Conservation (phyloP, 495 filamentous ascomycete species). For the Daldinia loculata region DNA sequence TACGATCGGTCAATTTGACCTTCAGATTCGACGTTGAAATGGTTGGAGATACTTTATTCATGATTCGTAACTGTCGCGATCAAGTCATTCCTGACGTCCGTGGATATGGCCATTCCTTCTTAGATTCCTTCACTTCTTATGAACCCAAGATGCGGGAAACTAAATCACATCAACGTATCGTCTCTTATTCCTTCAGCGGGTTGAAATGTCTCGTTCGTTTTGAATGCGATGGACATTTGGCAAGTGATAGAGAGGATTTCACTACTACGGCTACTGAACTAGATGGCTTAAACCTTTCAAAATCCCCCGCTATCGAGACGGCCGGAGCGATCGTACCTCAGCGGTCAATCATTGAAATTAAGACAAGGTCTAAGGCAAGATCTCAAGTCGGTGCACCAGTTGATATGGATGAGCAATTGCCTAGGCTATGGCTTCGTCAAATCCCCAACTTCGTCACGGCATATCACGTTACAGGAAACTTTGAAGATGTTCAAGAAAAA, state of each 20-base stretch:
- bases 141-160: slow-evolving; percentile 57
- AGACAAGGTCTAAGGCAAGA: slow-evolving; percentile 58
- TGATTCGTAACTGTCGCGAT: slow-evolving; percentile 65
- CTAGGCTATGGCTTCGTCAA: slow-evolving; percentile 68
- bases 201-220: slow-evolving; percentile 66
- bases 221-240: slow-evolving; percentile 68
- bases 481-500: slow-evolving; percentile 60
- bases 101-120: slow-evolving; percentile 72
- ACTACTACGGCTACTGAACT: background rate
- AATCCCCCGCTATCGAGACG: slow-evolving; percentile 13
- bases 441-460: slow-evolving; percentile 70
- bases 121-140: slow-evolving; percentile 71
- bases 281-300: background rate
- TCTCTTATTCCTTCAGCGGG: slow-evolving; percentile 66
- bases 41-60: slow-evolving; percentile 68
- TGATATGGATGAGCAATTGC: slow-evolving; percentile 55
- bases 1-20: slow-evolving; percentile 49
- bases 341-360: slow-evolving; percentile 68
- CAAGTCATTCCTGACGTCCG: slow-evolving; percentile 59
- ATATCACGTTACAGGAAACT: slow-evolving; percentile 63
- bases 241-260: slow-evolving; percentile 4
- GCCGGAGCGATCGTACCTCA: slow-evolving; percentile 53
- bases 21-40: slow-evolving; percentile 70
- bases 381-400: slow-evolving; percentile 41
- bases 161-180: slow-evolving; percentile 68